These are phyloP conservation scores for Podaxis rugospora DNA, from an alignment of 768 basidiomycete genomes.

Conservation along the genomic window DNA sequence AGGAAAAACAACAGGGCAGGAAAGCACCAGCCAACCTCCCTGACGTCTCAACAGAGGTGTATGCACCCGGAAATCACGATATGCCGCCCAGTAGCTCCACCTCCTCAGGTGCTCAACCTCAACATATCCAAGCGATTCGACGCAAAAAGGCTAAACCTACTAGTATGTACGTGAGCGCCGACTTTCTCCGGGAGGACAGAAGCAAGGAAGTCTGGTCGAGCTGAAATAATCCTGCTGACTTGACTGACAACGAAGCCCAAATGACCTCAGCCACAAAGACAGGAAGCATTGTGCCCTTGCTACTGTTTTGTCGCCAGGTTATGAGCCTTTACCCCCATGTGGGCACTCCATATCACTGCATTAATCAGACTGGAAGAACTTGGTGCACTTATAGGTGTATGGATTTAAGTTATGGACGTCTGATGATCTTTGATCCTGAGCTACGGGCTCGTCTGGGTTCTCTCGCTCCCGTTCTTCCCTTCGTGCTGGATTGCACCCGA, in stretches of 20 bases:
- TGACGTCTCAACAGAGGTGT: not conserved
- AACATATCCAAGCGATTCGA: not conserved
- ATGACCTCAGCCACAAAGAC: not conserved
- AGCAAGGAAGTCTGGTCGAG: not conserved
- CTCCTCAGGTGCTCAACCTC: not conserved
- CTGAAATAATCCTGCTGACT: not conserved
- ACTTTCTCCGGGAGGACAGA: not conserved
- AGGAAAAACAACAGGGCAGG: not conserved
- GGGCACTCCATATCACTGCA: not conserved
- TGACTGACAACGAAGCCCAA: not conserved
- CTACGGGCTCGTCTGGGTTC: not conserved
- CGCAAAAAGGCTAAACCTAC: not conserved
- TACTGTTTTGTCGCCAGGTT: not conserved
- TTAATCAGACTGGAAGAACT: not conserved
- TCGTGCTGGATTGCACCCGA: not conserved
- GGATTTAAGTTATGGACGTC: not conserved
- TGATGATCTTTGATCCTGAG: not conserved
- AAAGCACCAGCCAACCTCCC: not conserved
- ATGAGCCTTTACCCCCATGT: conserved; percentile 6
- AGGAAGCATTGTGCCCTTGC: not conserved
- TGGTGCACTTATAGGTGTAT: not conserved
- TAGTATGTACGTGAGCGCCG: conserved; percentile 5
- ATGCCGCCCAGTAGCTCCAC: not conserved
- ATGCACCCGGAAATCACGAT: not conserved
- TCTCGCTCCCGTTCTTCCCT: not conserved